Evolutionary conservation across 352 stramenopile genomes (phyloP).

Genomic region (Phytophthora cactorum): DNA sequence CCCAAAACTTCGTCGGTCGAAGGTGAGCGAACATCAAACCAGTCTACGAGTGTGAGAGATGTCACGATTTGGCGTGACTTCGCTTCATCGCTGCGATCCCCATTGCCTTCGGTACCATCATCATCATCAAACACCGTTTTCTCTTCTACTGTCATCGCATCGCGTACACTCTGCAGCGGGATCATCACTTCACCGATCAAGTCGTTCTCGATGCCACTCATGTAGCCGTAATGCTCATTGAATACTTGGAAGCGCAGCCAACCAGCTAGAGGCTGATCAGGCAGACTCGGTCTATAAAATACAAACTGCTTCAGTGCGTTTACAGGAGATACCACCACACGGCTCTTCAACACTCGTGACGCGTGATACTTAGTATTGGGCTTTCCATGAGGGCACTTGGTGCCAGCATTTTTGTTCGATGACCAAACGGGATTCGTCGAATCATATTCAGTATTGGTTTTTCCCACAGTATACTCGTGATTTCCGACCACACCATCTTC

Average conservation of each 20-base stretch:
- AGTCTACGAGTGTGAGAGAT: conserved; percentile 76
- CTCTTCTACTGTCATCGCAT: conserved; percentile 69
- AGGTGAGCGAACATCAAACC: conserved; percentile 76
- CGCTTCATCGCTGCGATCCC: conserved; percentile 11
- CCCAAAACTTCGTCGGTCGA: conserved; percentile 66
- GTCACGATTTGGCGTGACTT: conserved; percentile 53
- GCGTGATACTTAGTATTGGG: conserved; percentile 68
- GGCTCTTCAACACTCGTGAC: conserved; percentile 59
- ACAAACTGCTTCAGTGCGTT: conserved; percentile 83
- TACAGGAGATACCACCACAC: conserved; percentile 63
- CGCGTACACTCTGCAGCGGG: conserved; percentile 69
- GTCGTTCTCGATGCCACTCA: conserved; percentile 77
- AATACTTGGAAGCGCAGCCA: conserved; percentile 82
- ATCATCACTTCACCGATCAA: conserved; percentile 78
- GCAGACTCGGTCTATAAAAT: conserved; percentile 63
- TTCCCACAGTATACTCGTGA: conserved; percentile 69
- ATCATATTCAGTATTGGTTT: conserved; percentile 90
- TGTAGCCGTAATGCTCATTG: conserved; percentile 80
- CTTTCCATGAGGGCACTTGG: conserved; percentile 72
- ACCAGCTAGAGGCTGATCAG: conserved; percentile 46
- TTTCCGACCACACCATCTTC: conserved; percentile 56
- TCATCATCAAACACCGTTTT: conserved; percentile 52
- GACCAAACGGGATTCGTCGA: conserved; percentile 71
- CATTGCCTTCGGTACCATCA: conserved; percentile 25
- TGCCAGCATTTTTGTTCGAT: conserved; percentile 58